Percentiles rank a stretch among this genome's conserved stretches.
These are phyloP conservation scores for Chrysoporthe austroafricana DNA, from an alignment of 2,329 filamentous ascomycete genomes.

Conservation along the genomic window DNA sequence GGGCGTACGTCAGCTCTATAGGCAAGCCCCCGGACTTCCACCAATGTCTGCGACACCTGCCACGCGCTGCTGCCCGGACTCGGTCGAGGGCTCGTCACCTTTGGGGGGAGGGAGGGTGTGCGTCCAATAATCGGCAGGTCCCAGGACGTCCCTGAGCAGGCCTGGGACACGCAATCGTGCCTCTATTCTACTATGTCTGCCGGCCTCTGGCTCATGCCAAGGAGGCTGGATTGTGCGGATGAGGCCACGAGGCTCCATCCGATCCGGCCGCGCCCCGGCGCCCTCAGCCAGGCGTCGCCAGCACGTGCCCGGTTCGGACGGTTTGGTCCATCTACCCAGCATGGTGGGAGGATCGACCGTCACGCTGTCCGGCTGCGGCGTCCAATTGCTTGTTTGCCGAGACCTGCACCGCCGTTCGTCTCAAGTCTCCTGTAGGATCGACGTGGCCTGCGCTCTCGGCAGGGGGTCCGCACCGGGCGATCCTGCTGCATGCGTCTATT, in stretches of 20 bases:
- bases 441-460: background rate
- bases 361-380: conserved; percentile 12
- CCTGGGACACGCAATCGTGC: background rate
- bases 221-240: background rate
- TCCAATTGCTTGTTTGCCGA: conserved; percentile 18
- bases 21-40: conserved; percentile 3
- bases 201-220: background rate
- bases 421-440: conserved; percentile 14
- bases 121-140: background rate
- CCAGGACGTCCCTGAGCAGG: background rate
- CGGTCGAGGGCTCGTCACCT: background rate
- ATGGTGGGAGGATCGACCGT: conserved; percentile 6
- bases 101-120: background rate
- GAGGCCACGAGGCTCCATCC: background rate
- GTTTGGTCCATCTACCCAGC: background rate
- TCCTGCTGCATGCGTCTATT: background rate
- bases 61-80: background rate
- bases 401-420: conserved; percentile 23
- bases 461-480: background rate
- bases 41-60: conserved; percentile 7
- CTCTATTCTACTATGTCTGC: background rate
- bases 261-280: background rate
- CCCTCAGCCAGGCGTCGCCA: background rate
- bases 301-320: conserved; percentile 1
- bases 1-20: conserved; percentile 9